Percentiles rank a stretch among this genome's conserved stretches.
phyloP scores from a whole-genome alignment of 106 monocot species.

The Platanthera zijinensis region DNA sequence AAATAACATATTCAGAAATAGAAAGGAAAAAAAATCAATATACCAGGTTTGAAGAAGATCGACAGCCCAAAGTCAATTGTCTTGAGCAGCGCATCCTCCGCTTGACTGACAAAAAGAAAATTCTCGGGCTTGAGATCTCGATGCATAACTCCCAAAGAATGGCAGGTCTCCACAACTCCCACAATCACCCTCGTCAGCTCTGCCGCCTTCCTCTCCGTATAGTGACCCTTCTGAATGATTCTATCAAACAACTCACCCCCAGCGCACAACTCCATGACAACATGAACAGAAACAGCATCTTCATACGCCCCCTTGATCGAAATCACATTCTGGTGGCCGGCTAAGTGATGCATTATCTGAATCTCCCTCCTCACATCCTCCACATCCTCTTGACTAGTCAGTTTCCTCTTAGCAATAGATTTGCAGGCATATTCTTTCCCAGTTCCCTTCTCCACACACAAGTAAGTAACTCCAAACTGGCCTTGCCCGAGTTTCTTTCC shows the following conservation, averaged over 20 bases:
- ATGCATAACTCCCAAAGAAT: slow-evolving; percentile 30
- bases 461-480: slow-evolving; percentile 29
- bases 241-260: slow-evolving; percentile 38
- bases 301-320: slow-evolving; percentile 32
- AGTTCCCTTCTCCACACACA: slow-evolving; percentile 29
- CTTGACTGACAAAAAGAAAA: slow-evolving; percentile 24
- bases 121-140: slow-evolving; percentile 35
- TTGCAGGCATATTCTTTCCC: slow-evolving; percentile 33
- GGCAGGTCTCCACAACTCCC: slow-evolving; percentile 27
- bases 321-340: slow-evolving; percentile 26
- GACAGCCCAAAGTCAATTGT: slow-evolving; percentile 35
- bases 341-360: slow-evolving; percentile 36
- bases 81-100: slow-evolving; percentile 28
- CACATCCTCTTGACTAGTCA: slow-evolving; percentile 19
- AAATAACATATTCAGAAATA: background rate
- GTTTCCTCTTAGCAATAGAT: slow-evolving; percentile 35
- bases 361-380: slow-evolving; percentile 34
- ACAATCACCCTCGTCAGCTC: slow-evolving; percentile 34
- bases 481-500: slow-evolving; percentile 30
- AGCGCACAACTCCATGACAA: slow-evolving; percentile 31
- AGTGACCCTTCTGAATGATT: slow-evolving; percentile 32
- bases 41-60: slow-evolving; percentile 29
- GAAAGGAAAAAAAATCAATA: background rate
- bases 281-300: slow-evolving; percentile 31
- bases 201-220: slow-evolving; percentile 28